phyloP scores from a whole-genome alignment of 805 yeast species.

The Spathaspora passalidarum region DNA sequence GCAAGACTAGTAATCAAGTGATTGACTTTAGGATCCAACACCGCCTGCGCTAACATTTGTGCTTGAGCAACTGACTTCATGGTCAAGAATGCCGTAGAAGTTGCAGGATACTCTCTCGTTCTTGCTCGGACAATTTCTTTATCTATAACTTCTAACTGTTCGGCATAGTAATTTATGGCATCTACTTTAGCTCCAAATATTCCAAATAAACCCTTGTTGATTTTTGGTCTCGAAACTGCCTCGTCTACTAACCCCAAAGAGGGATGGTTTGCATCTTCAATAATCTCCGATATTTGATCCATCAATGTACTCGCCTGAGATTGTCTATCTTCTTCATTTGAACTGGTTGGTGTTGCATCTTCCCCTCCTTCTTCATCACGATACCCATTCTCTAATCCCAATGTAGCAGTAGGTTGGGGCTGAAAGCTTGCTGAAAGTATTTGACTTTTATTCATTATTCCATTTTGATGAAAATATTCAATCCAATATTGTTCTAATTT shows the following conservation, averaged over 20 bases:
- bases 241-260: conserved; percentile 21
- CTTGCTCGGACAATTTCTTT: conserved; percentile 66
- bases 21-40: conserved; percentile 84
- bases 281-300: conserved; percentile 24
- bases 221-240: conserved; percentile 51
- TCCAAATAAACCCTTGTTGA: conserved; percentile 60
- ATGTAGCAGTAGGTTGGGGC: conserved; percentile 27
- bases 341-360: background rate
- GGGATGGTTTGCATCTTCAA: conserved; percentile 9
- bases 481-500: conserved; percentile 73
- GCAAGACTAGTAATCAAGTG: conserved; percentile 80
- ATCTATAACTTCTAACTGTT: conserved; percentile 66
- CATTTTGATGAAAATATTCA: conserved; percentile 47
- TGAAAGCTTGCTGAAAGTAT: conserved; percentile 23
- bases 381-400: conserved; percentile 10
- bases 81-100: conserved; percentile 90
- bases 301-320: conserved; percentile 16
- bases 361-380: conserved; percentile 12
- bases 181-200: conserved; percentile 69
- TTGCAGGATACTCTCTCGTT: conserved; percentile 67
- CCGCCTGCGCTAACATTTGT: conserved; percentile 95
- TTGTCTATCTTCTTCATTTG: background rate
- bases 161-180: conserved; percentile 74
- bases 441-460: conserved; percentile 27
- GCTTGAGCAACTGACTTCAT: conserved; percentile 95